Percentiles rank a stretch among this genome's conserved stretches.
Evolutionary conservation across 108 stramenopile species (phyloP).

Genomic region (Cyclotella sp.): DNA sequence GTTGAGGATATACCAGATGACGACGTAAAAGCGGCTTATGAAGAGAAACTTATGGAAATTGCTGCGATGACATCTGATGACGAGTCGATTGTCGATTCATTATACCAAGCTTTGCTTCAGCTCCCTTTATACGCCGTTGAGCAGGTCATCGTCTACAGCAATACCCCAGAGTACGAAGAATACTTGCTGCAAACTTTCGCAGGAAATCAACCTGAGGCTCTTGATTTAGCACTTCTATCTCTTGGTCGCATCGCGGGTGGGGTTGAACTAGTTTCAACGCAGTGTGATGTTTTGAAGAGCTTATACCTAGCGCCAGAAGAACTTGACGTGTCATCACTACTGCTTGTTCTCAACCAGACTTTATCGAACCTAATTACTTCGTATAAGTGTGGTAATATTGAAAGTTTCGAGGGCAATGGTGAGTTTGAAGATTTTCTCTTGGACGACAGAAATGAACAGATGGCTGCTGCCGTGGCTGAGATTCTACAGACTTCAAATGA

Average conservation of each 20-base stretch:
- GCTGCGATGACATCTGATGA: neutral
- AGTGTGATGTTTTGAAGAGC: conserved; percentile 15
- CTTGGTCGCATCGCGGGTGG: conserved; percentile 18
- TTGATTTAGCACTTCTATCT: conserved; percentile 8
- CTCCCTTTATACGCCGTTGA: neutral
- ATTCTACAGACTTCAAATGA: conserved; percentile 20
- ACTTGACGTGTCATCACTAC: neutral
- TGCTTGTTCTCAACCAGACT: neutral
- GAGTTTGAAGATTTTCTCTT: neutral
- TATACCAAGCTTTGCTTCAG: conserved; percentile 12
- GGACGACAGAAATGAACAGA: conserved; percentile 23
- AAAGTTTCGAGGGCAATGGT: neutral
- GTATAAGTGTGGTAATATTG: conserved; percentile 11
- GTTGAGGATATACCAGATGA: conserved; percentile 35
- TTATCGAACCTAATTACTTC: neutral
- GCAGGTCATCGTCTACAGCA: conserved; percentile 2
- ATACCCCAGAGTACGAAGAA: conserved; percentile 16
- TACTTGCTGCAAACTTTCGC: conserved; percentile 1
- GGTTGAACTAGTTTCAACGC: conserved; percentile 25
- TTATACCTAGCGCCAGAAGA: neutral
- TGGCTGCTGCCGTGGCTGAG: conserved; percentile 24
- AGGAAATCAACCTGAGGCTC: neutral
- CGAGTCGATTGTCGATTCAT: conserved; percentile 2
- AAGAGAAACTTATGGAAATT: conserved; percentile 12
- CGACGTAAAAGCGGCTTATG: conserved; percentile 9